Evolutionary conservation across 306 rosid genomes (phyloP).

Genomic region (Fragaria ananassa): DNA sequence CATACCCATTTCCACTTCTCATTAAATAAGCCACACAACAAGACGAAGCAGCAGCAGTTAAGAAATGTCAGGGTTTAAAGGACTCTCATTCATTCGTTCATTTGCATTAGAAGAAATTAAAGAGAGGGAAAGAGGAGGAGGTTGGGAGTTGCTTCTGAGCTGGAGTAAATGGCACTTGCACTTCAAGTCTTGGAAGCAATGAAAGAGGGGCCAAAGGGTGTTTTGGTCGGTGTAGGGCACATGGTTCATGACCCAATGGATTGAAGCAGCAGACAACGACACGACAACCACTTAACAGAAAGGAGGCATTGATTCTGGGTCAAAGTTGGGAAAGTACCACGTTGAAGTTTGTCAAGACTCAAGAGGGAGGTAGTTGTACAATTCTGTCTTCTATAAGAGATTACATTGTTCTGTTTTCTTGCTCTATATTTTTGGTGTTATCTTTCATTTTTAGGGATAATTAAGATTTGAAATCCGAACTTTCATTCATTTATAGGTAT

Average conservation of each 20-base stretch:
- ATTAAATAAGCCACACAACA: neutral
- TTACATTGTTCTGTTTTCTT: neutral
- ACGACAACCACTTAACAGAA: conserved; percentile 22
- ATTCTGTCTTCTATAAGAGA: neutral
- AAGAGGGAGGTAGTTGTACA: neutral
- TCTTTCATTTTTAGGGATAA: neutral
- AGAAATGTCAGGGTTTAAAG: conserved; percentile 7
- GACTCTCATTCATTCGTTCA: neutral
- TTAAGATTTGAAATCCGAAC: neutral
- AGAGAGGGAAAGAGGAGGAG: neutral
- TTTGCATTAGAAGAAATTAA: neutral
- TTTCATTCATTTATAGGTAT: neutral
- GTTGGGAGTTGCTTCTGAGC: conserved; percentile 25
- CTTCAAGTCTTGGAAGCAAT: conserved; percentile 11
- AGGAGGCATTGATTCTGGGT: neutral
- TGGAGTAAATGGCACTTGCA: conserved; percentile 31
- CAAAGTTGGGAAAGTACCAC: conserved; percentile 4
- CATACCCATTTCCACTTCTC: conserved; percentile 46
- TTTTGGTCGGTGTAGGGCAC: conserved; percentile 29
- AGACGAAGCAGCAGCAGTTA: conserved; percentile 4
- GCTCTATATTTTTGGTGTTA: neutral
- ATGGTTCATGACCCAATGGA: conserved; percentile 29
- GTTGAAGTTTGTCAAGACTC: neutral
- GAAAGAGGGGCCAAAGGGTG: conserved; percentile 23
- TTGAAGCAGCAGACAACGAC: conserved; percentile 31